Base-by-base conservation (phyloP, 441 rosid species). In the Pelargonium australe region DNA sequence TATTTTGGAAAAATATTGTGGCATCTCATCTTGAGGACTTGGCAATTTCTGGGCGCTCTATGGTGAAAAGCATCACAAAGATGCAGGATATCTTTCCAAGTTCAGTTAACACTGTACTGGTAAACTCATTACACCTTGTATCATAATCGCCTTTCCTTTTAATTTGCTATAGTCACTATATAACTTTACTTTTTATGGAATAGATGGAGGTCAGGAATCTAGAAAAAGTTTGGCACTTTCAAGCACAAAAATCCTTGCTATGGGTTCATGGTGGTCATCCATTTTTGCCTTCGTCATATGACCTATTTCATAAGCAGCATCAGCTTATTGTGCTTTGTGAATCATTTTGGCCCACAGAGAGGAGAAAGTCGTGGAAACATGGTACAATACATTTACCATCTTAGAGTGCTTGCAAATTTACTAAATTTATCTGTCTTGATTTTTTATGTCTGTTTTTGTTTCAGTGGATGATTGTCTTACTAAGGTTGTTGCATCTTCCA, bases 211-310 rank as follows among this genome's bases (percentile, higher is more conserved):
- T 81, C 77, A 80, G 77, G 80, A 83, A 82, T 80, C 79, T 87
- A 31, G 83, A 75, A 73, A 73, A 80, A 74, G 74, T 74, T 72
- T 83, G 78, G 79, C 78, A 31, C 69, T 80, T 80, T 61, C 68
- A 69, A 67, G 77, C 89, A 25, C 85, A 87, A 72, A 90, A 78
- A 81, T 86, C 95, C 64, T 80, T 92, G 85, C 84, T 95, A 41
- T 95, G 98, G 99, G 81, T 84, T 81, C 81, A 88, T 79, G 98
- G 97, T 17, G 99, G 99, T 71, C 99, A 92, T 83, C 98, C 99
- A 47, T 76, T 81, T 68, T 76, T 83, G 66, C 97, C 98, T 53
- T 74, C 80, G 64, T 87, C 91, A 70, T 78, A 83, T 49, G 76
- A 83, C 51, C 67, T 90, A 70, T 87, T 78, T 83, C 41, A 72